A percentile compares a stretch with the other conserved stretches of the same genome.
phyloP scores from a whole-genome alignment of 73 alveolate genomes.

The Stentor coeruleus region DNA sequence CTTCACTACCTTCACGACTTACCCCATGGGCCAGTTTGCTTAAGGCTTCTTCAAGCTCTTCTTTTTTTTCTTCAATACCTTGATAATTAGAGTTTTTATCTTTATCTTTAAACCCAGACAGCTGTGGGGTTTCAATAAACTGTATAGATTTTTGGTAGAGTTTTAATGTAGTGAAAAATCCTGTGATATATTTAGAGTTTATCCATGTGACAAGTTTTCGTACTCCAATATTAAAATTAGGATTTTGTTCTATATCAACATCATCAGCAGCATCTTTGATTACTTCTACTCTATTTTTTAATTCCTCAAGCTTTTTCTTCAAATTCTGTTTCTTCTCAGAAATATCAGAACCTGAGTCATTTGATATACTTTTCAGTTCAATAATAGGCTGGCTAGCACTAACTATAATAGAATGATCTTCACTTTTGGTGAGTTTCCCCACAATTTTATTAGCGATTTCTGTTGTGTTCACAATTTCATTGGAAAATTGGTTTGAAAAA shows the following conservation, averaged over 20 bases:
- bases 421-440: not conserved
- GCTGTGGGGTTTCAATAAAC: too few relatives aligned
- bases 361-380: not conserved
- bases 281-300: too few relatives aligned
- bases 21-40: not conserved
- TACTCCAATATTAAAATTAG: too few relatives aligned
- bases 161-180: too few relatives aligned
- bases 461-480: not conserved
- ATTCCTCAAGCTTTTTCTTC: too few relatives aligned
- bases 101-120: too few relatives aligned
- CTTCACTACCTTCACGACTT: not conserved
- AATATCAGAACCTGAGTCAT: not conserved
- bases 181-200: too few relatives aligned
- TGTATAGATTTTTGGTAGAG: too few relatives aligned
- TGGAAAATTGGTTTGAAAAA: not conserved
- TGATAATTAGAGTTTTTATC: too few relatives aligned
- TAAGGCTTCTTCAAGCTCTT: not conserved
- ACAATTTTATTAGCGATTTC: not conserved
- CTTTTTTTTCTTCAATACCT: not conserved
- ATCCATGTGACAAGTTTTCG: too few relatives aligned
- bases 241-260: too few relatives aligned
- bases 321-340: not conserved
- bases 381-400: not conserved
- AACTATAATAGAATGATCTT: not conserved
- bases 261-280: too few relatives aligned